Conservation (phyloP, 2,329 filamentous ascomycete species). For the Beauveria sp. region DNA sequence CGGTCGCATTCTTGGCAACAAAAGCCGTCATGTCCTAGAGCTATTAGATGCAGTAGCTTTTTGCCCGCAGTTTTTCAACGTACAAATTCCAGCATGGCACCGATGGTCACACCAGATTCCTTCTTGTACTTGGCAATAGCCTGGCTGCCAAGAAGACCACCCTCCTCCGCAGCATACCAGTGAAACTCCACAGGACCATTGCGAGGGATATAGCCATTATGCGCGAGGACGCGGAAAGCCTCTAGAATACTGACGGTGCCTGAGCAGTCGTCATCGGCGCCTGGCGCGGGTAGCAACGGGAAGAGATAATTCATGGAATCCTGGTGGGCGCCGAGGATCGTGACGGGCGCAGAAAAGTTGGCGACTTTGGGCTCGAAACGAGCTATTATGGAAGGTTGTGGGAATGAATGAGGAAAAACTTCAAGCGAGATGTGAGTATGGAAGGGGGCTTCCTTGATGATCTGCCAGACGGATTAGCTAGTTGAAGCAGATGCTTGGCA, state of each 20-base stretch:
- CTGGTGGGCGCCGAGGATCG: slow-evolving; percentile 62
- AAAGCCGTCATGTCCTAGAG: slow-evolving; percentile 33
- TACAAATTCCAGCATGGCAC: slow-evolving; percentile 61
- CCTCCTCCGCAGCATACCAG: slow-evolving; percentile 76
- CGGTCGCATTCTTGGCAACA: slow-evolving; percentile 28
- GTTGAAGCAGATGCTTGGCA: not conserved
- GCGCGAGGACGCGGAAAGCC: slow-evolving; percentile 57
- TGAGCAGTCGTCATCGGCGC: slow-evolving; percentile 66
- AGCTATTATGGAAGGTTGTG: slow-evolving; percentile 64
- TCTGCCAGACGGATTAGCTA: slow-evolving; percentile 12
- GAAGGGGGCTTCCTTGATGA: slow-evolving; percentile 26
- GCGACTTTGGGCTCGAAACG: slow-evolving; percentile 43
- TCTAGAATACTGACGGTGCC: slow-evolving; percentile 69
- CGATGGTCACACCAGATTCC: slow-evolving; percentile 52
- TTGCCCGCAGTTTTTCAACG: slow-evolving; percentile 31
- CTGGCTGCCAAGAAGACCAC: slow-evolving; percentile 56
- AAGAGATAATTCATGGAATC: slow-evolving; percentile 69
- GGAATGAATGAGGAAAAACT: slow-evolving; percentile 59
- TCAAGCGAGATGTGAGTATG: slow-evolving; percentile 31
- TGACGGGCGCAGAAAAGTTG: slow-evolving; percentile 24
- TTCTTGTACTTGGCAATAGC: slow-evolving; percentile 62
- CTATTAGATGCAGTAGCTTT: slow-evolving; percentile 52
- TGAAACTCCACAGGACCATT: slow-evolving; percentile 58
- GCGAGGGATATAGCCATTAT: slow-evolving; percentile 28
- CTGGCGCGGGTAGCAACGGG: slow-evolving; percentile 60